Base-by-base conservation (phyloP, 257 asterid species). In the Penstemon barbatus region DNA sequence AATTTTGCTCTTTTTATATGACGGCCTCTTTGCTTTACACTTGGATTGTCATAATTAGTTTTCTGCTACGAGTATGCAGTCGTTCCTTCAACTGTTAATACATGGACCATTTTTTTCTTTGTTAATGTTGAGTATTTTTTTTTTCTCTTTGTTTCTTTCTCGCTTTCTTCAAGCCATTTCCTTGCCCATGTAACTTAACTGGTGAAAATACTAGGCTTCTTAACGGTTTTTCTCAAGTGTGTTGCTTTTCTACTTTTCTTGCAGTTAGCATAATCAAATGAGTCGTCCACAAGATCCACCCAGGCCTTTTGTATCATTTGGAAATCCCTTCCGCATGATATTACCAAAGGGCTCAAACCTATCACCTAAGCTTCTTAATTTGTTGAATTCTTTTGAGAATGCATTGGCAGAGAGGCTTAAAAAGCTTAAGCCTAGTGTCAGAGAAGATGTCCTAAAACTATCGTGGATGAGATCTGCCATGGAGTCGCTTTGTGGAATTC, bases 261-360 rank as follows among this genome's bases (percentile, higher is more conserved):
- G 87, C 83, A 84, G 96, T 72, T 79, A 63, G 65, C 63, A 46
- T 15, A 15, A 57, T 50, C 10, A 77, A 56, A 92, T 92, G 98
- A 88, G 89, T 72, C 85, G 84, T 42, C 76, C 87, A 73, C 95
- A 86, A 66, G 95, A 80, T 61, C 88, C 91, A 7, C 92, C 68
- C 75, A 80, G 82, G 70, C 85, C 85, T 5, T 83, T 79, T 19
- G 83, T 88, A 56, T 82, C 86, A 33, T 86, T 88, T 33, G 97
- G 98, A 68, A 92, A 90, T 72, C 96, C 98, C 7, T 84, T 92
- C 77, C 81, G 88, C 39, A 88, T 69, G 91, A 77, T 81, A 19
- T 74, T 78, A 38, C 85, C 91, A 3, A 88, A 86, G 81, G 89
- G 96, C 41, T 77, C 87, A 8, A 53, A 76, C 77, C 81, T 82